Percentiles rank a stretch among this genome's conserved stretches.
These are phyloP conservation scores for Cytidiella melzeri DNA, from an alignment of 768 basidiomycete species.

Conservation along the genomic window DNA sequence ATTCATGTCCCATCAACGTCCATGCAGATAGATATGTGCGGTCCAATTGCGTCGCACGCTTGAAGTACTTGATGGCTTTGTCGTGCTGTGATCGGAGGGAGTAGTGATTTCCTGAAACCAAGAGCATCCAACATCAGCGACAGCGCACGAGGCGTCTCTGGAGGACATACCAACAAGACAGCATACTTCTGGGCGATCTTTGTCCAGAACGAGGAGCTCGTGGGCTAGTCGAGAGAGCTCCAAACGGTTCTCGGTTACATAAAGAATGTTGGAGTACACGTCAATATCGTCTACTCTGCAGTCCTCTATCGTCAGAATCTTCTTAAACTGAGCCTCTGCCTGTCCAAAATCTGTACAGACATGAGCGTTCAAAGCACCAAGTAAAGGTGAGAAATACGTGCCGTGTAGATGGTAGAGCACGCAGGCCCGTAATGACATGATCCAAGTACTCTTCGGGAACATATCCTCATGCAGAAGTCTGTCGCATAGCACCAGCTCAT, in stretches of 20 bases:
- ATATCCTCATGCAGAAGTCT: slow-evolving; percentile 61
- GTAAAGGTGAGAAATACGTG: slow-evolving; percentile 21
- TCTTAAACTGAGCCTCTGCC: slow-evolving; percentile 81
- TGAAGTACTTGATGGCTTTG: slow-evolving; percentile 93
- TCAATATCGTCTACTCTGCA: slow-evolving; percentile 93
- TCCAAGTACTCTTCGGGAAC: slow-evolving; percentile 80
- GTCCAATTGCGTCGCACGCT: slow-evolving; percentile 91
- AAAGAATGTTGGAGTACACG: slow-evolving; percentile 93
- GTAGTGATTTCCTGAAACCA: slow-evolving; percentile 92
- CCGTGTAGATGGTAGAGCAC: slow-evolving; percentile 89
- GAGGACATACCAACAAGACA: slow-evolving; percentile 78
- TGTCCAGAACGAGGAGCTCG: slow-evolving; percentile 82
- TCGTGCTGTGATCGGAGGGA: slow-evolving; percentile 91
- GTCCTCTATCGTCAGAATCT: slow-evolving; percentile 75
- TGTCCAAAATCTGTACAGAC: slow-evolving; percentile 69
- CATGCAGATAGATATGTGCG: slow-evolving; percentile 93
- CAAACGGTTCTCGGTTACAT: slow-evolving; percentile 84
- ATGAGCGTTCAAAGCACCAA: not conserved
- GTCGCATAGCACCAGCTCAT: slow-evolving; percentile 77
- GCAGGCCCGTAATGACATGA: slow-evolving; percentile 81
- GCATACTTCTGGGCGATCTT: slow-evolving; percentile 93
- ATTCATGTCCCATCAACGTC: slow-evolving; percentile 99
- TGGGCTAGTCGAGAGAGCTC: slow-evolving; percentile 91
- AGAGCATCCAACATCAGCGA: not conserved
- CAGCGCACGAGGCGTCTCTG: not conserved